phyloP scores from a whole-genome alignment of 1,139 yeast species.

The Candida sp. region DNA sequence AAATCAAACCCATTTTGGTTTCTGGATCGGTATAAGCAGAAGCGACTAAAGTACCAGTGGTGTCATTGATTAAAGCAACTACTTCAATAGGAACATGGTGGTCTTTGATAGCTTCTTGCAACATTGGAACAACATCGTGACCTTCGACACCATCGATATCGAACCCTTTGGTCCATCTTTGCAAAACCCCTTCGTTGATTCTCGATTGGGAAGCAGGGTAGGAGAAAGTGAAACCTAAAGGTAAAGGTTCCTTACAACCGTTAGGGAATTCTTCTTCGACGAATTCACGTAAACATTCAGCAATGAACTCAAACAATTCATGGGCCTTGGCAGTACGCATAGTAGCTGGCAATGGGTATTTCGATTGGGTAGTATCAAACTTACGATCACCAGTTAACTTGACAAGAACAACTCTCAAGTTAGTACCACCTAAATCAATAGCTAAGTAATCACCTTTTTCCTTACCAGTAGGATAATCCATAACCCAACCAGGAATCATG shows the following conservation, averaged over 20 bases:
- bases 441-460: constrained; percentile 91
- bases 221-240: constrained; percentile 94
- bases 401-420: constrained; percentile 85
- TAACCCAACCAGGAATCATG: constrained; percentile 97
- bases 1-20: constrained; percentile 92
- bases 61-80: constrained; percentile 92
- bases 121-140: constrained; percentile 88
- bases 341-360: constrained; percentile 68
- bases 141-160: constrained; percentile 95
- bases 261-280: constrained; percentile 59
- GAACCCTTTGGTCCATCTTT: constrained; percentile 98
- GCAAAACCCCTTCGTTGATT: constrained; percentile 82
- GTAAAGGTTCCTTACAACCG: constrained; percentile 53
- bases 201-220: constrained; percentile 87
- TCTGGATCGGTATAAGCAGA: constrained; percentile 88
- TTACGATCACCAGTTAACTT: constrained; percentile 73
- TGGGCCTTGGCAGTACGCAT: constrained; percentile 80
- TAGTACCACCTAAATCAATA: constrained; percentile 94
- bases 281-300: constrained; percentile 68
- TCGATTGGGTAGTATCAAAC: constrained; percentile 81
- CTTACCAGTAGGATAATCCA: constrained; percentile 88
- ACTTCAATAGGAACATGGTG: constrained; percentile 74
- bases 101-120: constrained; percentile 69
- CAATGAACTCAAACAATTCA: constrained; percentile 82
- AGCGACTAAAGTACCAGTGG: constrained; percentile 96